Evolutionary conservation across 345 rosid species (phyloP).

Genomic region (Murraya koenigii): DNA sequence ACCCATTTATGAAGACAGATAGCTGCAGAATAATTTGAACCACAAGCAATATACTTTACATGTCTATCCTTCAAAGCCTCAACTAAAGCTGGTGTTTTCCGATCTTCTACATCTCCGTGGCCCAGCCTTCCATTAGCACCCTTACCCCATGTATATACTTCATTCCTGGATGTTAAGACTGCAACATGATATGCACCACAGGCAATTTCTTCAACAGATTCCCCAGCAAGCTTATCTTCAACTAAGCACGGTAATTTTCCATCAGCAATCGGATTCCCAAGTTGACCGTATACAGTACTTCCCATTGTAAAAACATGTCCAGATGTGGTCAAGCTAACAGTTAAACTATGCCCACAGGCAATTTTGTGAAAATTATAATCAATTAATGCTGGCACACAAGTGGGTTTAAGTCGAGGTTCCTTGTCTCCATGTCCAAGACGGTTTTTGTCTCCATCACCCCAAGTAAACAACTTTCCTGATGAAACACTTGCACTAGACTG

Average conservation of each 20-base stretch:
- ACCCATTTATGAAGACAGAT: slow-evolving; percentile 96
- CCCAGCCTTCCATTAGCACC: slow-evolving; percentile 98
- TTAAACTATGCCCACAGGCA: slow-evolving; percentile 92
- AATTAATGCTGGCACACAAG: slow-evolving; percentile 84
- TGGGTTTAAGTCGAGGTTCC: slow-evolving; percentile 84
- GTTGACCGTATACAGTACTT: slow-evolving; percentile 92
- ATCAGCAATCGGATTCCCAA: slow-evolving; percentile 77
- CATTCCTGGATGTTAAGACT: slow-evolving; percentile 74
- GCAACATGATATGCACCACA: slow-evolving; percentile 91
- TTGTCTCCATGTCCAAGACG: slow-evolving; percentile 98
- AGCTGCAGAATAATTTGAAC: slow-evolving; percentile 81
- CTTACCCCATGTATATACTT: slow-evolving; percentile 94
- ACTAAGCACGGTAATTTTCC: slow-evolving; percentile 78
- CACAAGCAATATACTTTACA: slow-evolving; percentile 80
- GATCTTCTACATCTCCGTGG: slow-evolving; percentile 89
- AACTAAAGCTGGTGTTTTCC: slow-evolving; percentile 70
- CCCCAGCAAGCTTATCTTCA: slow-evolving; percentile 63
- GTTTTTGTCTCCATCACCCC: slow-evolving; percentile 98
- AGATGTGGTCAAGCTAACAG: slow-evolving; percentile 80
- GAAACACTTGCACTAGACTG: slow-evolving; percentile 69
- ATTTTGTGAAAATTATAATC: slow-evolving; percentile 76
- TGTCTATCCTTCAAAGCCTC: slow-evolving; percentile 88
- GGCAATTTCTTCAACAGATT: slow-evolving; percentile 79
- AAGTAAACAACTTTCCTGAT: slow-evolving; percentile 89
- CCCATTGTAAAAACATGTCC: slow-evolving; percentile 90